These are phyloP conservation scores for Elsinoe perseae DNA, from an alignment of 2,329 filamentous ascomycete species.

Conservation along the genomic window DNA sequence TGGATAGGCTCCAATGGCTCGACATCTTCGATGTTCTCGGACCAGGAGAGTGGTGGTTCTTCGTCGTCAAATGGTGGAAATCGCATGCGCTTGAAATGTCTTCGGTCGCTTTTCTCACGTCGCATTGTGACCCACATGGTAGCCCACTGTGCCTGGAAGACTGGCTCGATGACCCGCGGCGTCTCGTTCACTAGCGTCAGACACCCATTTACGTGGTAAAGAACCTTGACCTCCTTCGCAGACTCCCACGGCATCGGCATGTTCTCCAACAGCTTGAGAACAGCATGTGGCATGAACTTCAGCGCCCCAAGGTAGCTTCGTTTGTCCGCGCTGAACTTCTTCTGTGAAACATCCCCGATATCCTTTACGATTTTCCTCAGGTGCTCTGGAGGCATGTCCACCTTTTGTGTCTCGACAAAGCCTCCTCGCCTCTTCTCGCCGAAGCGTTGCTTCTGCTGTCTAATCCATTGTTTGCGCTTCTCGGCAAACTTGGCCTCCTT, in stretches of 20 bases:
- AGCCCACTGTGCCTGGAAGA: conserved; percentile 98
- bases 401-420: conserved; percentile 96
- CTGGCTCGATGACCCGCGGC: conserved; percentile 91
- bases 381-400: conserved; percentile 97
- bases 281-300: conserved; percentile 99
- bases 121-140: conserved; percentile 99
- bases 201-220: conserved; percentile 97
- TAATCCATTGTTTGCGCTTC: conserved; percentile 99
- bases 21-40: conserved; percentile 97
- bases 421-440: conserved; percentile 95
- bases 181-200: conserved; percentile 94
- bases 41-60: conserved; percentile 94
- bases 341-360: conserved; percentile 98
- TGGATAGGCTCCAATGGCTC: conserved; percentile 96
- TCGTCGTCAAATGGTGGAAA: conserved; percentile 98
- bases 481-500: conserved; percentile 91
- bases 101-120: conserved; percentile 89
- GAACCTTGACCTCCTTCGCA: conserved; percentile 87
- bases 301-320: conserved; percentile 92
- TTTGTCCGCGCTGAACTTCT: conserved; percentile 98
- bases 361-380: conserved; percentile 96
- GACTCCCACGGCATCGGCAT: conserved; percentile 99
- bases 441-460: conserved; percentile 82
- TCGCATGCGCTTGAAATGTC: conserved; percentile 97
- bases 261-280: conserved; percentile 93